A percentile compares a stretch with the other conserved stretches of the same genome.
phyloP scores from a whole-genome alignment of 2,329 filamentous ascomycete species.

The Cladosporium sp. region DNA sequence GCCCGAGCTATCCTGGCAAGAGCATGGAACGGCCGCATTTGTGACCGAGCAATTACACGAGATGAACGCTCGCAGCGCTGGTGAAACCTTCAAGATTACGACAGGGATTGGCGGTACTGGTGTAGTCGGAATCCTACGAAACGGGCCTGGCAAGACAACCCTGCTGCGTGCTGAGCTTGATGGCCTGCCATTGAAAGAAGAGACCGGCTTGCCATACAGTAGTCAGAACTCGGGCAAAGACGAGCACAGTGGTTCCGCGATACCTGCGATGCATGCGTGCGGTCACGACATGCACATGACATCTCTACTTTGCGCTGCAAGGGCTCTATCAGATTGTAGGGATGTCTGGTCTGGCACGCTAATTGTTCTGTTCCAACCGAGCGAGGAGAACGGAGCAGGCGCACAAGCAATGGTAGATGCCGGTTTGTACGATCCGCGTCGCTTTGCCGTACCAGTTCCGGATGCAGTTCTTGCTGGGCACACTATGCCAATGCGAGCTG shows the following conservation, averaged over 20 bases:
- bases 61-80: not conserved
- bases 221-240: conserved; percentile 24
- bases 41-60: conserved; percentile 24
- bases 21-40: conserved; percentile 46
- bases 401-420: conserved; percentile 13
- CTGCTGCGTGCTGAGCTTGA: conserved; percentile 49
- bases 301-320: conserved; percentile 10
- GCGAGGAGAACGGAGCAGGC: conserved; percentile 13
- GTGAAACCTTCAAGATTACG: not conserved
- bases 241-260: not conserved
- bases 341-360: conserved; percentile 13
- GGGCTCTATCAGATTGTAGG: not conserved
- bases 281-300: conserved; percentile 17
- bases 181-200: conserved; percentile 46
- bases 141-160: conserved; percentile 42
- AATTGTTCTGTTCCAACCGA: conserved; percentile 15
- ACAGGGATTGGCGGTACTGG: conserved; percentile 40
- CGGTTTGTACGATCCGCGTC: conserved; percentile 5
- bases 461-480: conserved; percentile 14
- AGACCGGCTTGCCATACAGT: conserved; percentile 46
- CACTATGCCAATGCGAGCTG: conserved; percentile 29
- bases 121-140: conserved; percentile 39
- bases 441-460: conserved; percentile 9
- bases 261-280: conserved; percentile 16
- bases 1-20: conserved; percentile 57